Evolutionary conservation across 2,329 filamentous ascomycete genomes (phyloP), one percentile per base, ranked within the genome.

Genomic region (Sphaerulina vaccinii): DNA sequence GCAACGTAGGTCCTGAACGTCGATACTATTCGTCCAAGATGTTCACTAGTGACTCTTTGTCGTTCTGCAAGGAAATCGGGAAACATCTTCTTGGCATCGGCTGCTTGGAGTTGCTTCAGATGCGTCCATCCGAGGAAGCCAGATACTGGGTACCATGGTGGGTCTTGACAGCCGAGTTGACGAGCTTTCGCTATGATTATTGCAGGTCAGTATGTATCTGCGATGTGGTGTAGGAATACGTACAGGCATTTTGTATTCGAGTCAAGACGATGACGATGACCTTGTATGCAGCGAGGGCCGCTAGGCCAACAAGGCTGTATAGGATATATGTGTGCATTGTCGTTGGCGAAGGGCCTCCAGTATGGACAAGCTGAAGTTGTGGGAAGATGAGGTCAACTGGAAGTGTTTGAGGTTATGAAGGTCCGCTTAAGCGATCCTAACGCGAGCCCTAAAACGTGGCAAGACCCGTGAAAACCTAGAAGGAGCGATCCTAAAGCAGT

Each of bases 61-160:
- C 66, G 57, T n/a, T 63, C 54, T 27, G 61, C 47, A 33, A 69
- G 33, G 42, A 62, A 49, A 45, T 68, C 64, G 3, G 63, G 62
- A 35, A 69, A 66, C 15, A 57, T 47, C 19, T 62, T 51, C 19
- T 55, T 54, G 22, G 58, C 58, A 54, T 68, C 65, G 18, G 65
- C 63, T 19, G 56, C 60, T 52, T 59, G 49, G 41, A 66, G 55
- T 22, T 61, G 39, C 48, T 62, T 62, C 40, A 68, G 46, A 36
- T 60, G 52, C 11, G 62, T 61, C 45, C 66, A 45, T 4, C 66
- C 66, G 9, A 68, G 44, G 45, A 66, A 58, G 11, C 65, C 66
- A 33, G 41, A 38, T 10, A 59, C 47, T 1, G 61, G 60, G 41
- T 57, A 59, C 15, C 36, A 47, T 16, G 62, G 62, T 7, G 62